phyloP scores from a whole-genome alignment of 176 grass and related monocot species.

The Musa itinerans region DNA sequence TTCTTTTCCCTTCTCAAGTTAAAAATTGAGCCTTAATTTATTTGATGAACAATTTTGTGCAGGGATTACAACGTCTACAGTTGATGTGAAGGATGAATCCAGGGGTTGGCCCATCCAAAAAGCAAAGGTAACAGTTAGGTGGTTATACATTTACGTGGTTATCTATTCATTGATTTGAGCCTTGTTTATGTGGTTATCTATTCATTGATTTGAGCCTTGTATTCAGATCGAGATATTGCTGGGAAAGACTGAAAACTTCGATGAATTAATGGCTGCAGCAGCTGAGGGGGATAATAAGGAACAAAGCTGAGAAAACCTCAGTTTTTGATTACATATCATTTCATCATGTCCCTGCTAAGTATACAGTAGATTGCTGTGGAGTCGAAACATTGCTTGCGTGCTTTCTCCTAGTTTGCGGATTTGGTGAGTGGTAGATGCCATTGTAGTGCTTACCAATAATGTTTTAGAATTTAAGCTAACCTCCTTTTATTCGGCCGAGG shows the following conservation, averaged over 20 bases:
- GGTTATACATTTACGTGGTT: neutral
- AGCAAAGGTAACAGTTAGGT: constrained; percentile 51
- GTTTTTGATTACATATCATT: too few species aligned
- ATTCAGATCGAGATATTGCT: constrained; percentile 84
- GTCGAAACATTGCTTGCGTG: too few species aligned
- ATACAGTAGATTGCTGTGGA: too few species aligned
- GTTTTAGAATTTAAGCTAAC: too few species aligned
- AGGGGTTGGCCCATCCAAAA: constrained; percentile 76
- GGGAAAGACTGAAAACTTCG: constrained; percentile 77
- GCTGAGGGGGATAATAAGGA: constrained; percentile 48
- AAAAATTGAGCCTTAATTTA: neutral
- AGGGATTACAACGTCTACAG: constrained; percentile 84
- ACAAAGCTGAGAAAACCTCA: constrained; percentile 38
- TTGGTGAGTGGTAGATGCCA: neutral
- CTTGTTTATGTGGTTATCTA: neutral
- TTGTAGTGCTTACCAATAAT: neutral
- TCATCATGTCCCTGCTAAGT: too few species aligned
- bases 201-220: neutral
- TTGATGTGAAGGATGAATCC: constrained; percentile 72
- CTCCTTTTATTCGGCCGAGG: too few species aligned
- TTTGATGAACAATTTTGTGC: neutral
- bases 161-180: neutral
- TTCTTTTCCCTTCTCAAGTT: neutral
- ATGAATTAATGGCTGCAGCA: constrained; percentile 82
- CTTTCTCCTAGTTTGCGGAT: too few species aligned